phyloP scores from a whole-genome alignment of 345 rosid genomes.

The Passiflora organensis region DNA sequence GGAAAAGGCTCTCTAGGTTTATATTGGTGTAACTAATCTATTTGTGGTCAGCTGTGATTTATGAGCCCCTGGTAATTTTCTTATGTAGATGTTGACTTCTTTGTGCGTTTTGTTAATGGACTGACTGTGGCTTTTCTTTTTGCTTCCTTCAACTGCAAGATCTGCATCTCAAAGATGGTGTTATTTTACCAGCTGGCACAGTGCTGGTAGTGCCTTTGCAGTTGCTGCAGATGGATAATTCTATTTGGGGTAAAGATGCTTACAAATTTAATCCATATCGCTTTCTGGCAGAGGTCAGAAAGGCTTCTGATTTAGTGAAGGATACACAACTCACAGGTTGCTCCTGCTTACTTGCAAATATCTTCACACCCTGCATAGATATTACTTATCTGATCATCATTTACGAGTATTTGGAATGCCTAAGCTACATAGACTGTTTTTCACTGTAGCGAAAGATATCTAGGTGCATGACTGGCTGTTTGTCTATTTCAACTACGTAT shows the following conservation, averaged over 20 bases:
- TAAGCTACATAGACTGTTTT: not conserved
- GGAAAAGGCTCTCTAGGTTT: no score
- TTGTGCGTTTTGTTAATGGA: not conserved
- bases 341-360: not conserved
- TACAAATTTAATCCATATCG: conserved; percentile 53
- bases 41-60: no score
- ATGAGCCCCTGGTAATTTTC: no score
- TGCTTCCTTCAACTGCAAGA: conserved; percentile 27
- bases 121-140: conserved; percentile 14
- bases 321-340: conserved; percentile 26
- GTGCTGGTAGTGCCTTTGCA: conserved; percentile 51
- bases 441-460: no score
- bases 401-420: not conserved
- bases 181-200: conserved; percentile 47
- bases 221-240: conserved; percentile 44
- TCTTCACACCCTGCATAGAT: not conserved
- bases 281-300: conserved; percentile 31
- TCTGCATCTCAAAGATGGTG: conserved; percentile 43
- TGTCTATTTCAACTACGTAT: no score
- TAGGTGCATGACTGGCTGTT: no score
- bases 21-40: no score
- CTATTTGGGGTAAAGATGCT: conserved; percentile 53
- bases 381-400: no score
- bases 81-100: not conserved
- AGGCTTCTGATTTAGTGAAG: conserved; percentile 12